A percentile compares a stretch with the other conserved stretches of the same genome.
phyloP scores from a whole-genome alignment of 306 rosid species.

The Vigna radiata region DNA sequence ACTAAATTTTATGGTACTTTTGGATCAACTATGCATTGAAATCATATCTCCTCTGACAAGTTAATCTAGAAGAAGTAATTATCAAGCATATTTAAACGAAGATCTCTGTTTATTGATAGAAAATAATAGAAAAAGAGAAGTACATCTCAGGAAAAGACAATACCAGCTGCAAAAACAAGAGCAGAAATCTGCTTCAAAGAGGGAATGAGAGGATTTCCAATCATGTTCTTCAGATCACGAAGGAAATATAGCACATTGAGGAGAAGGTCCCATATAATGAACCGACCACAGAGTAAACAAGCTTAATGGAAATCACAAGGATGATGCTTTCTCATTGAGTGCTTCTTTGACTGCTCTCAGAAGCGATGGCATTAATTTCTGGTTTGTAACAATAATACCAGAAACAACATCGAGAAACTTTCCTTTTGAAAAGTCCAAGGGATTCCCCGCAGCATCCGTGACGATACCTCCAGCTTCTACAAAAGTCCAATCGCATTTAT shows the following conservation, averaged over 20 bases:
- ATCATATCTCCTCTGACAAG: too few species aligned
- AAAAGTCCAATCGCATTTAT: conserved; percentile 34
- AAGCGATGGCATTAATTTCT: conserved; percentile 86
- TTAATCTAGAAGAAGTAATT: too few species aligned
- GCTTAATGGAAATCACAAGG: conserved; percentile 56
- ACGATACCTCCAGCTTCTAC: conserved; percentile 92
- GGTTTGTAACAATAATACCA: conserved; percentile 88
- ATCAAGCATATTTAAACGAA: too few species aligned
- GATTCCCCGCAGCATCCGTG: conserved; percentile 85
- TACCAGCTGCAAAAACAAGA: neutral
- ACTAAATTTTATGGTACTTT: neutral
- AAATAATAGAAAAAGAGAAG: neutral
- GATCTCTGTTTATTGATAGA: neutral
- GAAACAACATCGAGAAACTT: conserved; percentile 75
- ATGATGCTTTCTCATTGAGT: conserved; percentile 65
- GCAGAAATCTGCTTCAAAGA: conserved; percentile 11
- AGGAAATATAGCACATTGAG: conserved; percentile 28
- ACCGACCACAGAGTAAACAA: conserved; percentile 19
- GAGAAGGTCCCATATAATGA: conserved; percentile 28
- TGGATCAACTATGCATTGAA: neutral
- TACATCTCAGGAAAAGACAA: neutral
- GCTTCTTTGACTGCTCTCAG: conserved; percentile 82
- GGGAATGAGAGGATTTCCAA: neutral
- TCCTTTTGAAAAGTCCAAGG: conserved; percentile 89
- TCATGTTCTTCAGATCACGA: conserved; percentile 1